Evolutionary conservation across 1,139 yeast genomes (phyloP), one percentile per base, ranked within the genome.

Genomic region (Saccharomyces hybrid): DNA sequence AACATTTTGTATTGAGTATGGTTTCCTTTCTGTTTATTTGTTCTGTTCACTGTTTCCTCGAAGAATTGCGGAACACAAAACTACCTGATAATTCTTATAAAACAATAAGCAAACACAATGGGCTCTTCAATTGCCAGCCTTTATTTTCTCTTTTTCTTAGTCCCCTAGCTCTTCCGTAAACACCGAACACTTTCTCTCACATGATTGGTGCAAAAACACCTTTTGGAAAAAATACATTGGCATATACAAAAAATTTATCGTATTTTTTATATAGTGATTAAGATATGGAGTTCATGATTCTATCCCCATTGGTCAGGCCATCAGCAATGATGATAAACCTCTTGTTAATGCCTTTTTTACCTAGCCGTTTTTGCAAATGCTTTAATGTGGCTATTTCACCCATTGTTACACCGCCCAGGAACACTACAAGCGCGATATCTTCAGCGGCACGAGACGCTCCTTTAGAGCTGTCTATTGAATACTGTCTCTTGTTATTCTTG

Each of bases 371-470:
- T 44, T 64, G 64, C 49, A 67, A 50, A 48, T 55, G 59, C 46
- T 59, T 59, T 4, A 69, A 41, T 5, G 66, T 63, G 1, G 71
- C 70, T 25, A 68, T 50, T 57, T 69, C 73, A 9, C 71, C 69
- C 41, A 66, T 52, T 0, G 72, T 67, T 5, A 67, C 57, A 13
- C 73, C 73, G n/a, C 72, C 72, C 7, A 68, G 46, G 47, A 65
- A 63, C n/a, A 64, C 67, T 25, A 69, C 49, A 14, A 68, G 51
- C 1, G 64, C 61, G 5, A 64, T 57, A 34, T 67, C 66, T 8
- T 32, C 38, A 29, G 32, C 32, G 32, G 32, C 32, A 29, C 32
- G 32, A 29, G n/a, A 29, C 0, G 32, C n/a, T 13, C 38, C 38
- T 1, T 32, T 32, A n/a, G 20, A 32, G 3, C 38, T 16, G 38